phyloP scores from a whole-genome alignment of 2,329 filamentous ascomycete genomes.

The Xylariaceae sp. region DNA sequence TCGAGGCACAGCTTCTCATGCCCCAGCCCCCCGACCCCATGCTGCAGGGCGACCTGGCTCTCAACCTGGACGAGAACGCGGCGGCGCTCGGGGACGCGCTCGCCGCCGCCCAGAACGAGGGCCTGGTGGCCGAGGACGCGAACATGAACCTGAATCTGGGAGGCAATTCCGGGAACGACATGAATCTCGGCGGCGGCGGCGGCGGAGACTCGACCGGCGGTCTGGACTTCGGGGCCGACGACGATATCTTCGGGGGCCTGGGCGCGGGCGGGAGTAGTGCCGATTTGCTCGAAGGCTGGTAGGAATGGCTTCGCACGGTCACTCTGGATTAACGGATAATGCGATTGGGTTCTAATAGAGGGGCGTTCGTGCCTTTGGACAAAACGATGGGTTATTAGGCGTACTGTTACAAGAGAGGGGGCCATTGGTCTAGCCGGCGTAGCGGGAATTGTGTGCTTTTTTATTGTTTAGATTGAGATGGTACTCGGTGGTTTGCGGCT shows the following conservation, averaged over 20 bases:
- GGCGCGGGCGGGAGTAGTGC: slow-evolving; percentile 27
- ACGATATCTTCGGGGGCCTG: slow-evolving; percentile 49
- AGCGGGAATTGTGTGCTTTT: no score
- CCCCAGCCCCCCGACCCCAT: slow-evolving; percentile 42
- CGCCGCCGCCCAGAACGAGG: slow-evolving; percentile 45
- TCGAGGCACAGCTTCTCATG: slow-evolving; percentile 65
- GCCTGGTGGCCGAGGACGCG: slow-evolving; percentile 41
- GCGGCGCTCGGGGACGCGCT: slow-evolving; percentile 46
- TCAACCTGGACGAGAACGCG: slow-evolving; percentile 45
- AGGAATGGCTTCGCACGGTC: no score
- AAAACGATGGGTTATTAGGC: no score
- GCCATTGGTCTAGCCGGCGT: no score
- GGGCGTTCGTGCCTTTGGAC: no score
- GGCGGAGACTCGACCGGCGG: slow-evolving; percentile 41
- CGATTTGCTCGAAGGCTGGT: slow-evolving; percentile 37
- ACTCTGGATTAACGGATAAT: no score
- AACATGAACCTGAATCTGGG: slow-evolving; percentile 44
- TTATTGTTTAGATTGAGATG: no score
- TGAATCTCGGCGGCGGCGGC: slow-evolving; percentile 43
- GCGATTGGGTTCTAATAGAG: no score
- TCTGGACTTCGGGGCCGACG: slow-evolving; percentile 41
- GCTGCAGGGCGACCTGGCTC: slow-evolving; percentile 46
- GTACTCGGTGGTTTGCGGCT: no score
- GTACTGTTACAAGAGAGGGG: no score
- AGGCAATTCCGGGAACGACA: slow-evolving; percentile 35